Percentiles rank a stretch among this genome's conserved stretches.
phyloP scores from a whole-genome alignment of 2,329 filamentous ascomycete genomes.

The Kalaharituber pfeilii region DNA sequence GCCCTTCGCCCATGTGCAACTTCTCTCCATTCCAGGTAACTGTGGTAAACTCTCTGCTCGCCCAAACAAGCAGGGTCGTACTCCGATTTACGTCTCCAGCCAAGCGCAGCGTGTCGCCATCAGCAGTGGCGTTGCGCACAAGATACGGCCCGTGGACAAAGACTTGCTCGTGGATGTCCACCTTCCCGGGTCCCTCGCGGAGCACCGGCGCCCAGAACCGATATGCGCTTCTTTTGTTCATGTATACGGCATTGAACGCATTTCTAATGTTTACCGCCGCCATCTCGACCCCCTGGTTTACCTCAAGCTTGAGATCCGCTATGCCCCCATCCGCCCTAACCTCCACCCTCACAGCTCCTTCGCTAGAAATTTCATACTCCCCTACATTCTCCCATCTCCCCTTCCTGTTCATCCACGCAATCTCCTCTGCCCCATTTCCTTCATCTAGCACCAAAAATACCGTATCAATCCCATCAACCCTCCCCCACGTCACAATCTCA shows the following conservation, averaged over 20 bases:
- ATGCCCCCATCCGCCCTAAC: background rate
- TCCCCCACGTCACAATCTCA: constrained; percentile 3
- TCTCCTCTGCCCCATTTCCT: background rate
- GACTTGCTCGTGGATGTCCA: constrained; percentile 32
- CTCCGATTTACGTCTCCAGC: constrained; percentile 29
- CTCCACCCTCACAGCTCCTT: background rate
- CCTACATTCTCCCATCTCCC: too few relatives aligned
- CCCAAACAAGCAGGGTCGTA: constrained; percentile 29
- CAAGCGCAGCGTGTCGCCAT: constrained; percentile 26
- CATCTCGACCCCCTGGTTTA: background rate
- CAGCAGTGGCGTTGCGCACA: constrained; percentile 29
- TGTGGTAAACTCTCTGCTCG: background rate
- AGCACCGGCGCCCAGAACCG: constrained; percentile 36
- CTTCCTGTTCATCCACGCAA: background rate
- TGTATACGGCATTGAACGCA: background rate
- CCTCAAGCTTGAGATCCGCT: background rate
- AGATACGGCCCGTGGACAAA: constrained; percentile 32
- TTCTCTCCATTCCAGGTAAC: background rate
- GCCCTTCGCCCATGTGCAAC: background rate
- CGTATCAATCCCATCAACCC: background rate
- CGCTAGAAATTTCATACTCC: background rate
- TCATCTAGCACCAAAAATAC: constrained; percentile 32
- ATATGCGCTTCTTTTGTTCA: background rate
- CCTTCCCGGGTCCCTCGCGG: constrained; percentile 29
- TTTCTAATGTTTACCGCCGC: background rate